Percentiles rank a stretch among this genome's conserved stretches.
Conservation (phyloP, 1,284 basidiomycete genomes). For the Pascua sp. region DNA sequence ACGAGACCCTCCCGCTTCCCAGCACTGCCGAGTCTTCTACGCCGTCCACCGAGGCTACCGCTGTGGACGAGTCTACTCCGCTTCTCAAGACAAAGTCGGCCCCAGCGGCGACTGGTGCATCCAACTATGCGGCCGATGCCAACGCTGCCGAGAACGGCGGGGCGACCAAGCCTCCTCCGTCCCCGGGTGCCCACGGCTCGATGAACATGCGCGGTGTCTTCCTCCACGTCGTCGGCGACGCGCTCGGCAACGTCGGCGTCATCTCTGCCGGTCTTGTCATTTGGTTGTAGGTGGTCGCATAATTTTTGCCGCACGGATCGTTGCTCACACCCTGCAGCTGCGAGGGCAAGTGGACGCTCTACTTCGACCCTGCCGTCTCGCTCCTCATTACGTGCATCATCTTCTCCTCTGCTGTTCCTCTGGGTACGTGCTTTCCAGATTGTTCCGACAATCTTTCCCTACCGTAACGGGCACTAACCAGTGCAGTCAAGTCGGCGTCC, state of each 20-base stretch:
- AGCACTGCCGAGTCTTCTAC: slow-evolving; percentile 12
- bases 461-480: slow-evolving; percentile 1
- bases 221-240: slow-evolving; percentile 93
- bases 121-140: slow-evolving; percentile 2
- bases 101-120: background rate
- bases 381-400: slow-evolving; percentile 95
- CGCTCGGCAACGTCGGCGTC: slow-evolving; percentile 95
- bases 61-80: slow-evolving; percentile 8
- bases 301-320: background rate
- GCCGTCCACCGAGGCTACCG: slow-evolving; percentile 20
- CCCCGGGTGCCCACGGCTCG: slow-evolving; percentile 55
- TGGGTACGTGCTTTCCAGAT: slow-evolving; percentile 56
- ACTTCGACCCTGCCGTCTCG: slow-evolving; percentile 91
- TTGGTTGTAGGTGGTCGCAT: slow-evolving; percentile 58
- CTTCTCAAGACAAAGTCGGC: background rate
- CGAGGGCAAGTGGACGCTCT: slow-evolving; percentile 61
- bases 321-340: slow-evolving; percentile 20
- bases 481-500: slow-evolving; percentile 79
- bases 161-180: background rate
- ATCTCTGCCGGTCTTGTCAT: slow-evolving; percentile 91
- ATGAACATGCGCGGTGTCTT: slow-evolving; percentile 99
- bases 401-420: slow-evolving; percentile 88
- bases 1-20: slow-evolving; percentile 30
- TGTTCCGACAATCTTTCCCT: slow-evolving; percentile 14
- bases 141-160: slow-evolving; percentile 12